Percentiles rank a stretch among this genome's conserved stretches.
Evolutionary conservation across 2,329 filamentous ascomycete species (phyloP).

Genomic region (Fusarium coicis): DNA sequence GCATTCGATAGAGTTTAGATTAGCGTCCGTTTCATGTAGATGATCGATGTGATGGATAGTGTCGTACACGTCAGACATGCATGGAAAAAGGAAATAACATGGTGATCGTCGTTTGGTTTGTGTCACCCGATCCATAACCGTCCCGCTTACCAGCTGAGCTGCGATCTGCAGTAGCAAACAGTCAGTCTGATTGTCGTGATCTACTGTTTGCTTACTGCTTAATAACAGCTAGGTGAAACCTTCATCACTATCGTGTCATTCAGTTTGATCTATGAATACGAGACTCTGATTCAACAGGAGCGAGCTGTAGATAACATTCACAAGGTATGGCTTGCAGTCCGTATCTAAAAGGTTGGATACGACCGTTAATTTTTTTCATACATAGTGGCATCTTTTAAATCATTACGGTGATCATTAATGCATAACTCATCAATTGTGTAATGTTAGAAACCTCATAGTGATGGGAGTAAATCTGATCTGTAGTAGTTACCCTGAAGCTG

Average conservation of each 20-base stretch:
- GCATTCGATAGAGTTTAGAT: background rate
- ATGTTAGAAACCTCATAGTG: accelerated
- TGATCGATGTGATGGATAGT: background rate
- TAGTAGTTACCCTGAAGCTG: background rate
- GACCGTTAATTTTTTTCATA: background rate
- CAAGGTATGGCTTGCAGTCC: accelerated
- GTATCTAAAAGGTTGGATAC: background rate
- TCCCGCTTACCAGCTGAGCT: background rate
- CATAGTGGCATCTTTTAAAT: accelerated
- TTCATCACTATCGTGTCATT: accelerated
- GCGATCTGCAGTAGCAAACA: background rate
- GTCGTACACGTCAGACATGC: background rate
- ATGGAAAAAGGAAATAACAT: background rate
- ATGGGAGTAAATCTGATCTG: background rate
- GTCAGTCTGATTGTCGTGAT: accelerated
- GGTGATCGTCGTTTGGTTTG: background rate
- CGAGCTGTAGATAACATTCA: accelerated
- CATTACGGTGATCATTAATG: background rate
- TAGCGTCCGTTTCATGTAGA: background rate
- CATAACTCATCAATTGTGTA: background rate
- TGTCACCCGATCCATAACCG: background rate
- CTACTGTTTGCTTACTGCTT: background rate
- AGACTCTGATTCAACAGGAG: too few species aligned
- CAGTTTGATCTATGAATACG: background rate
- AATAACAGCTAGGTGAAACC: background rate